Conservation (phyloP, 2,329 filamentous ascomycete genomes). For the Emericellopsis cladophorae region DNA sequence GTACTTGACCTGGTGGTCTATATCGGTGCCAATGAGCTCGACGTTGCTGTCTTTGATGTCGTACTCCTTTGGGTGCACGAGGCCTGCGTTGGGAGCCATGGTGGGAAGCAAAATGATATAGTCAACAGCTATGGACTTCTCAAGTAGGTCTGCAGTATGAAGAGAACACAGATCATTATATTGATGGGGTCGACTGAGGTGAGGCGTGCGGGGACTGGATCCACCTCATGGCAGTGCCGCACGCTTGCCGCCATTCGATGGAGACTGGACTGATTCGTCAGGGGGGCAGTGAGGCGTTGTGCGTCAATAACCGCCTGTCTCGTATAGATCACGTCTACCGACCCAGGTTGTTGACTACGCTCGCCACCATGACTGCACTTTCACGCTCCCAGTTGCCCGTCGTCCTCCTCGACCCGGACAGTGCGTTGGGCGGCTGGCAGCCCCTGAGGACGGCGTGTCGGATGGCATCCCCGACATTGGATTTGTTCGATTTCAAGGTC, state of each 20-base stretch:
- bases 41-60: conserved; percentile 59
- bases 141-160: too few species aligned
- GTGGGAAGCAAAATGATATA: neutral
- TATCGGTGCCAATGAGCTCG: conserved; percentile 47
- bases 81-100: conserved; percentile 49
- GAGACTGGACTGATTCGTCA: too few species aligned
- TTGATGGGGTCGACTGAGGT: too few species aligned
- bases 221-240: too few species aligned
- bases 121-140: neutral
- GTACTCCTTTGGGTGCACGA: conserved; percentile 51
- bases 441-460: conserved; percentile 74
- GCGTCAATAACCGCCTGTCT: neutral
- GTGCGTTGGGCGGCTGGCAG: conserved; percentile 50
- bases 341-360: conserved; percentile 51
- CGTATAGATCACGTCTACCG: conserved; percentile 5
- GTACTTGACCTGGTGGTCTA: conserved; percentile 58
- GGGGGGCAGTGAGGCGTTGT: too few species aligned
- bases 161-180: too few species aligned
- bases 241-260: too few species aligned
- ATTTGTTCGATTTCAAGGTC: conserved; percentile 64
- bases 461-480: conserved; percentile 63
- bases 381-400: conserved; percentile 71
- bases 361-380: conserved; percentile 87
- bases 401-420: conserved; percentile 28
- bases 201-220: too few species aligned